Base-by-base conservation (phyloP, 352 stramenopile genomes). In the Globisporangium megalacanthum region DNA sequence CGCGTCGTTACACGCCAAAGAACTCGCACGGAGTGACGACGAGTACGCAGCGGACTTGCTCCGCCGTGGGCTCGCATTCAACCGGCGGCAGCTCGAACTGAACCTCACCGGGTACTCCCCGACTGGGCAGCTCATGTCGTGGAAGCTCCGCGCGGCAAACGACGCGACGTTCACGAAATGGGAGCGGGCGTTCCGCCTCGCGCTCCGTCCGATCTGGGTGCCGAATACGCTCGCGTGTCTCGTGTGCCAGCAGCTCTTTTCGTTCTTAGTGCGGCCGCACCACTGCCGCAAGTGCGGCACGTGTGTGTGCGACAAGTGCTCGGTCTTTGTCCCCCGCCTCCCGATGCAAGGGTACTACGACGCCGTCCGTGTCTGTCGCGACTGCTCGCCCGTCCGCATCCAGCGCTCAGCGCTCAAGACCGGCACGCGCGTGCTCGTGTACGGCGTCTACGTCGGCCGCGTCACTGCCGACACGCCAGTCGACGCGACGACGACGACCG, bases 231-330 rank as follows among this genome's bases (percentile, higher is more conserved):
- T 70, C 47, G 62, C 72, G 39, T 94, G 83, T 44, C 76, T 91
- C 52, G 75, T 94, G 31, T 94, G 83, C 64, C 79, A 87, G 55
- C 70, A 83, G 31, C 68, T 77, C 33, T 94, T 92, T 55, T 66
- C 75, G 48, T 79, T 89, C 48, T 81, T 94, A 42, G 80, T 86
- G 36, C 81, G 81, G 4, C 74, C 81, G n/a, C 83, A 92, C 45
- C 83, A 94, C 56, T 94, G 83, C 45, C 77, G 77, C 36, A 92
- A 94, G 56, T 94, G 83, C 50, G 81, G 83, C 13, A 92, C 77
- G 14, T 92, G 83, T 52, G 89, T 94, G 73, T 94, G 83, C 46
- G 78, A 89, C n/a, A 75, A 90, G 39, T 94, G 83, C 64, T 91
- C 81, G 0, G 76, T 89, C 42, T 86, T 89, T 52, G 81, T 86